Percentiles rank a stretch among this genome's conserved stretches.
These are phyloP conservation scores for Polygonum maritimum DNA, from an alignment of 148 eudicot species.

Conservation along the genomic window DNA sequence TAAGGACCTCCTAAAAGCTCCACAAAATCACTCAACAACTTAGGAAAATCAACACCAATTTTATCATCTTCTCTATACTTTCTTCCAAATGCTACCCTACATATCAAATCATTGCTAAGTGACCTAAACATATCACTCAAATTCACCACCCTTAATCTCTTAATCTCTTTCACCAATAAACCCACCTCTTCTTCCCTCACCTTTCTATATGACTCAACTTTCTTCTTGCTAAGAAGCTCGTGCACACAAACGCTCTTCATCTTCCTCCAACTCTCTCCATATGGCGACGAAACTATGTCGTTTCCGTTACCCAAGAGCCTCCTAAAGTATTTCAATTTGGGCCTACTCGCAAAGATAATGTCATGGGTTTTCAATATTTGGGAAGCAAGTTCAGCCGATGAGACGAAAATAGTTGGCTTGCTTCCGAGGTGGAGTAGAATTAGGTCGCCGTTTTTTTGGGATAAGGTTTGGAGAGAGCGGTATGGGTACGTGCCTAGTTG, in stretches of 20 bases:
- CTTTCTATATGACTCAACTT: slow-evolving; percentile 14
- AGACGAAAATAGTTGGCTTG: slow-evolving; percentile 22
- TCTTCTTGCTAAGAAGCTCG: slow-evolving; percentile 13
- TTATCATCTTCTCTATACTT: neutral
- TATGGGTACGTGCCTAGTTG: slow-evolving; percentile 14
- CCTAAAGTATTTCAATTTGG: neutral
- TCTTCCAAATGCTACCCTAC: slow-evolving; percentile 24
- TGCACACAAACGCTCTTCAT: neutral
- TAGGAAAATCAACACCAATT: neutral
- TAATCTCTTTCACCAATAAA: slow-evolving; percentile 10
- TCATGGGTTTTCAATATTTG: slow-evolving; percentile 22
- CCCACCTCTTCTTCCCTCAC: slow-evolving; percentile 21
- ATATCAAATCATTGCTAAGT: slow-evolving; percentile 11
- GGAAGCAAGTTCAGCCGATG: slow-evolving; percentile 18
- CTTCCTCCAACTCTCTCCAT: slow-evolving; percentile 22
- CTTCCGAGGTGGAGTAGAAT: slow-evolving; percentile 47
- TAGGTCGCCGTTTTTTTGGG: neutral
- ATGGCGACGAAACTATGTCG: slow-evolving; percentile 14
- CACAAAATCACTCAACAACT: neutral
- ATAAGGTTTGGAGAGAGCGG: slow-evolving; percentile 10
- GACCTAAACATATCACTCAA: slow-evolving; percentile 13
- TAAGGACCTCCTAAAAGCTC: neutral
- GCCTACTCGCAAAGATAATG: slow-evolving; percentile 13
- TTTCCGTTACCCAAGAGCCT: slow-evolving; percentile 13
- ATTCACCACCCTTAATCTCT: slow-evolving; percentile 4